These are phyloP conservation scores for Bruguiera parviflora DNA, from an alignment of 345 rosid species.

Conservation along the genomic window DNA sequence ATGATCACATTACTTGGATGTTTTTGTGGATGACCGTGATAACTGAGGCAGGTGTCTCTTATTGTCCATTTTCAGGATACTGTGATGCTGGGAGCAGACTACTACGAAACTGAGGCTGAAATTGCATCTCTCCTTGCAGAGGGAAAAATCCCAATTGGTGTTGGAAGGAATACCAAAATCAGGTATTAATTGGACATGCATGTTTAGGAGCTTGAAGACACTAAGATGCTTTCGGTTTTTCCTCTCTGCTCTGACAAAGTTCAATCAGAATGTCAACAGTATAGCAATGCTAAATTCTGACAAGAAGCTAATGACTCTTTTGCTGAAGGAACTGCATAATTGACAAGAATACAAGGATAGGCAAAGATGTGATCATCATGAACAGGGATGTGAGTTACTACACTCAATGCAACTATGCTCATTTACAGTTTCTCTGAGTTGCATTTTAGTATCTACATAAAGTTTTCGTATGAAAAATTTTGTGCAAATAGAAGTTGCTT, in stretches of 20 bases:
- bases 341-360: slow-evolving; percentile 90
- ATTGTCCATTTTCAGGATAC: slow-evolving; percentile 54
- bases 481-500: slow-evolving; percentile 1
- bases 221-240: not conserved
- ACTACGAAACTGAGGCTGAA: slow-evolving; percentile 87
- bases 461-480: not conserved
- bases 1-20: not conserved
- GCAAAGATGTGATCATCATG: slow-evolving; percentile 70
- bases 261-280: not conserved
- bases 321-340: slow-evolving; percentile 76
- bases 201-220: not conserved
- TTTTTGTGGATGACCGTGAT: not conserved
- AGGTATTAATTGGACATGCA: slow-evolving; percentile 29
- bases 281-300: slow-evolving; percentile 5
- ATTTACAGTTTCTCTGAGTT: not conserved
- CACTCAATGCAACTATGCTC: not conserved
- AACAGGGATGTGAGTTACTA: slow-evolving; percentile 66
- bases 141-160: slow-evolving; percentile 83
- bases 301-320: slow-evolving; percentile 3
- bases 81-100: slow-evolving; percentile 86
- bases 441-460: too few relatives aligned
- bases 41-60: not conserved
- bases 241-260: not conserved
- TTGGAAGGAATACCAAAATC: slow-evolving; percentile 78
- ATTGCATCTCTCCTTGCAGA: slow-evolving; percentile 82